Evolutionary conservation across 2,329 filamentous ascomycete genomes (phyloP).

Genomic region (Lecanosticta acicola): DNA sequence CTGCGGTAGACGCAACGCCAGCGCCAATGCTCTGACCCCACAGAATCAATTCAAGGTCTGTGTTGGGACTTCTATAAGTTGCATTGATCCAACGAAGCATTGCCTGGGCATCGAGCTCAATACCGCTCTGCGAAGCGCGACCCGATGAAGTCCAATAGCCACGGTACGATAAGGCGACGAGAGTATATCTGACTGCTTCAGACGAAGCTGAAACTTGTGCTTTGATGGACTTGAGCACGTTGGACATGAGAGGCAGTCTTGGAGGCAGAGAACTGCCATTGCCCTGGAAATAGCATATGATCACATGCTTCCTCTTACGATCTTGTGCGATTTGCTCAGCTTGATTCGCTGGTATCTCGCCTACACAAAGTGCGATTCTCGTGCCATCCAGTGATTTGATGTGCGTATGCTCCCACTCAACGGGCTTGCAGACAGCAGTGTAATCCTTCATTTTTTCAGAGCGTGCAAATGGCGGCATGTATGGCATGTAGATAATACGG

Average conservation of each 20-base stretch:
- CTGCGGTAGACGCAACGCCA: constrained; percentile 62
- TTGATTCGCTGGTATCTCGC: constrained; percentile 28
- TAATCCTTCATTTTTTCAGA: constrained; percentile 64
- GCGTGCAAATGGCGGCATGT: constrained; percentile 63
- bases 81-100: constrained; percentile 57
- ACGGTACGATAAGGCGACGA: constrained; percentile 54
- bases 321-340: neutral
- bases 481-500: constrained; percentile 76
- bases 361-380: constrained; percentile 55
- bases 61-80: constrained; percentile 26
- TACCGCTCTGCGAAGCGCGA: constrained; percentile 62
- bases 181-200: neutral
- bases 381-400: constrained; percentile 61
- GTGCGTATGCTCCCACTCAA: constrained; percentile 62
- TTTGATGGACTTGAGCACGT: constrained; percentile 40
- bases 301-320: constrained; percentile 28
- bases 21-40: constrained; percentile 77
- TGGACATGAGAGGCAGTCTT: constrained; percentile 43
- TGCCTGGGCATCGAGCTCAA: constrained; percentile 62
- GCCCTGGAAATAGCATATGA: constrained; percentile 48
- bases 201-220: constrained; percentile 6
- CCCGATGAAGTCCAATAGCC: constrained; percentile 76
- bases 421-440: constrained; percentile 51
- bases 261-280: constrained; percentile 45
- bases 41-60: constrained; percentile 49